These are phyloP conservation scores for Salix brachista DNA, from an alignment of 345 rosid species.

Conservation along the genomic window DNA sequence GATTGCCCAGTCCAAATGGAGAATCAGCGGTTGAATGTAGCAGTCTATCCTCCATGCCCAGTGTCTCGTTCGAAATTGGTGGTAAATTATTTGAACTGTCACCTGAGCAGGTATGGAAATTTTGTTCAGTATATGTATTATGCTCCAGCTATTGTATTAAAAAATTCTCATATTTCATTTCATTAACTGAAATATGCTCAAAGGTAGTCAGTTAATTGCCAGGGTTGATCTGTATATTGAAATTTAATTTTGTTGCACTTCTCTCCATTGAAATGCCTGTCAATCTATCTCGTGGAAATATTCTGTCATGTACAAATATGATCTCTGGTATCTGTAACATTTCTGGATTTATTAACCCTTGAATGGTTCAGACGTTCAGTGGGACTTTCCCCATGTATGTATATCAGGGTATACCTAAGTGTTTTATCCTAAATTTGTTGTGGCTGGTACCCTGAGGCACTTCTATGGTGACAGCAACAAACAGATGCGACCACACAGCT, in stretches of 20 bases:
- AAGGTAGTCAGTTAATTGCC: not conserved
- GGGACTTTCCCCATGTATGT: not conserved
- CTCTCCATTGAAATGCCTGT: not conserved
- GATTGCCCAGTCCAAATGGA: slow-evolving; percentile 33
- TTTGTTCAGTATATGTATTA: not conserved
- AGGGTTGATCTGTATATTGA: not conserved
- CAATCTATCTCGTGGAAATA: not conserved
- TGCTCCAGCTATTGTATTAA: not conserved
- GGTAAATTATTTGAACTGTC: slow-evolving; percentile 26
- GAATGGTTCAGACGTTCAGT: not conserved
- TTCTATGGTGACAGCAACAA: not conserved
- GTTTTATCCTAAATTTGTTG: not conserved
- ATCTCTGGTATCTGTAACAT: not conserved
- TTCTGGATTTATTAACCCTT: not conserved
- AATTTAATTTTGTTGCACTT: not conserved
- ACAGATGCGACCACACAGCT: not conserved
- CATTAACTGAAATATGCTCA: not conserved
- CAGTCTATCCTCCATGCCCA: slow-evolving; percentile 23
- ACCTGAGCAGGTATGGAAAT: slow-evolving; percentile 22
- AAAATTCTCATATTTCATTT: not conserved
- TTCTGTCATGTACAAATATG: not conserved
- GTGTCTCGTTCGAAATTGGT: slow-evolving; percentile 26
- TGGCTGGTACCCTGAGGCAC: not conserved
- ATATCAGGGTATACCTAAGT: not conserved
- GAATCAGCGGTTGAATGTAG: slow-evolving; percentile 29